A percentile compares a stretch with the other conserved stretches of the same genome.
Evolutionary conservation across 176 grass and related monocot genomes (phyloP).

Genomic region (Cenchrus purpureus): DNA sequence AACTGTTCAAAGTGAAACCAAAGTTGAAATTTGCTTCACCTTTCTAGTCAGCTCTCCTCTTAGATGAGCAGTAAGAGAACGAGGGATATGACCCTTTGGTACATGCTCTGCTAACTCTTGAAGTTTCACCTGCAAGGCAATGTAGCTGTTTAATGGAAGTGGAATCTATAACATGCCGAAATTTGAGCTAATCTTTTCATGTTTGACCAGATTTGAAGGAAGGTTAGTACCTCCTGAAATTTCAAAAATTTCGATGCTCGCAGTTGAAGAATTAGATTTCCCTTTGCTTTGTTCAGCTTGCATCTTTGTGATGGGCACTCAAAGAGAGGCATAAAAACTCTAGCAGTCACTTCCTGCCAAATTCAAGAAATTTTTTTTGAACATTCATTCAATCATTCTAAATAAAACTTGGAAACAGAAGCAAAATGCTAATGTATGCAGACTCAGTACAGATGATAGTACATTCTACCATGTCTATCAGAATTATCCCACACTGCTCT

Average conservation of each 20-base stretch:
- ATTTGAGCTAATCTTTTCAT: not conserved
- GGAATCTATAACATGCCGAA: conserved; percentile 6
- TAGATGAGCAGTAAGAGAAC: conserved; percentile 92
- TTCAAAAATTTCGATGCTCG: conserved; percentile 97
- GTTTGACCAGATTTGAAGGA: conserved; percentile 11
- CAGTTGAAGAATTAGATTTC: conserved; percentile 94
- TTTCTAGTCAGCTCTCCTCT: conserved; percentile 98
- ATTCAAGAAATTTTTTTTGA: conserved; percentile 29
- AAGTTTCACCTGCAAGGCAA: conserved; percentile 82
- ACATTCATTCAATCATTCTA: not conserved
- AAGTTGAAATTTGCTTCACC: conserved; percentile 46
- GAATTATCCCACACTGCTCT: not conserved
- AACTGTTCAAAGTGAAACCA: conserved; percentile 12
- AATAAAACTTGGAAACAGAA: not conserved
- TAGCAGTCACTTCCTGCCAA: conserved; percentile 95
- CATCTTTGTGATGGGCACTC: conserved; percentile 94
- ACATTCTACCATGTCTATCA: not conserved
- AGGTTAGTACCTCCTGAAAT: conserved; percentile 87
- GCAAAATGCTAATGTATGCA: not conserved
- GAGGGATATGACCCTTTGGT: conserved; percentile 97
- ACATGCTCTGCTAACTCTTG: conserved; percentile 99
- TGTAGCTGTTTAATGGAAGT: conserved; percentile 3
- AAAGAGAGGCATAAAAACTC: conserved; percentile 95
- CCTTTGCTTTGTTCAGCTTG: conserved; percentile 90
- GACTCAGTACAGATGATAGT: not conserved